phyloP scores from a whole-genome alignment of 805 yeast genomes.

The Barnettozyma sucrosica region DNA sequence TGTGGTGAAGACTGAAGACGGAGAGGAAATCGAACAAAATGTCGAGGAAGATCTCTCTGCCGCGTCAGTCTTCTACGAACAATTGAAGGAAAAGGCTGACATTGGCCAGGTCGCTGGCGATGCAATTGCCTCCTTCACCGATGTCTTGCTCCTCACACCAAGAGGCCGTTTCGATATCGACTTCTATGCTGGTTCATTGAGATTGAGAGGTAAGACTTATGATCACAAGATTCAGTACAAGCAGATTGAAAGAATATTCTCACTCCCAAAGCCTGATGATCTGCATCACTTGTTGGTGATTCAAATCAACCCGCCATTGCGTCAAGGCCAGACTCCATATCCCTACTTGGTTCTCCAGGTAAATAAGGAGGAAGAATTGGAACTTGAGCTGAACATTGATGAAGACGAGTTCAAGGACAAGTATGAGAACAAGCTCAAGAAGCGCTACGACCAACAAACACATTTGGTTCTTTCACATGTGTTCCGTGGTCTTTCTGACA shows the following conservation, averaged over 20 bases:
- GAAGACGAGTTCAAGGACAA: constrained; percentile 74
- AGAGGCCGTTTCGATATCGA: constrained; percentile 98
- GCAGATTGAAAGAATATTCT: constrained; percentile 84
- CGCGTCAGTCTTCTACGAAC: constrained; percentile 85
- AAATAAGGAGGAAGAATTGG: constrained; percentile 83
- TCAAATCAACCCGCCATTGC: constrained; percentile 93
- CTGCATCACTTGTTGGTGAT: constrained; percentile 80
- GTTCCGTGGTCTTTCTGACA: constrained; percentile 83
- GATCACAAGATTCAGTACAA: constrained; percentile 91
- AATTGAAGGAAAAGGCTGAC: constrained; percentile 86
- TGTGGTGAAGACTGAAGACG: constrained; percentile 15
- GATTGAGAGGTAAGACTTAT: constrained; percentile 95
- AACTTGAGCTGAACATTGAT: constrained; percentile 78
- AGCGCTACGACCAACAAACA: constrained; percentile 74
- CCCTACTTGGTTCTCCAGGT: constrained; percentile 90
- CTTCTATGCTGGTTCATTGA: constrained; percentile 78
- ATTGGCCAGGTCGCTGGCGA: constrained; percentile 94
- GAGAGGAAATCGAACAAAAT: constrained; percentile 31
- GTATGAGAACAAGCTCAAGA: constrained; percentile 70
- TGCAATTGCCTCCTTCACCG: constrained; percentile 88
- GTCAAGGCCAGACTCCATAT: constrained; percentile 97
- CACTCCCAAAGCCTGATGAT: constrained; percentile 93
- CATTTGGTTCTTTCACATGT: constrained; percentile 84
- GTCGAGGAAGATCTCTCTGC: constrained; percentile 50
- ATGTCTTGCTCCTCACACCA: constrained; percentile 89